Evolutionary conservation across 1,284 basidiomycete species (phyloP), one percentile per base, ranked within the genome.

Genomic region (Trametes polyzona): DNA sequence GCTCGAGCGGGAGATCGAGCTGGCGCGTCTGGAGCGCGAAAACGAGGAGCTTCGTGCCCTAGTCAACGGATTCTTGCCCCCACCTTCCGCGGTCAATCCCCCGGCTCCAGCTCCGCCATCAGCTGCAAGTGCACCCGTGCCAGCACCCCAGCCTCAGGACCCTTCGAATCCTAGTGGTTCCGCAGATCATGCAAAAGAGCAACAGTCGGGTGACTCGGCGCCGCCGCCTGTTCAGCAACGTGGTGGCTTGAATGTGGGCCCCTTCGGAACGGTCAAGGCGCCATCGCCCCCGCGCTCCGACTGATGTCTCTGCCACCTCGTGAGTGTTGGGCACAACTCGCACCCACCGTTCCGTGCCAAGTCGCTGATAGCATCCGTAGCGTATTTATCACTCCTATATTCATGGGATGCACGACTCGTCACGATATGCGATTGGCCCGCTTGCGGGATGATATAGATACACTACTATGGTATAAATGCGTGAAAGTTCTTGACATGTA

Each of bases 1-100:
- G 0, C 71, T 97, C 55, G 92, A 95, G 67, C 79, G 94, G 55
- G 95, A 96, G 70, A 88, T 88, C 68, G 94, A 96, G 75, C 83
- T 96, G 10, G 82, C 86, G 48, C 80, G 92, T 35, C 75, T 98
- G 40, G 88, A 95, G 72, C 84, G 82, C 63, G 95, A 98, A 78
- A 97, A 98, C 69, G 82, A 84, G 50, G 82, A 91, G 61, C 76
- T 98, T 58, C 80, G 89, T 61, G 80, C 86, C 58, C 78, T 96
- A 74, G 71, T 92, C 53, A 85, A 80, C 44, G 59, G 61, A 9
- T 47, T n/a, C n/a, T n/a, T 64, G 51, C 47, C 59, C 40, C 47
- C 53, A 3, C 52, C 59, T 10, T 30, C 46, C 21, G 21, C 51
- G 6, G 16, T 35, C 4, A 52, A 7, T 24, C 48, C 19, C 14